Percentiles rank a stretch among this genome's conserved stretches.
These are phyloP conservation scores for Plasmopara halstedii DNA, from an alignment of 352 stramenopile genomes.

Conservation along the genomic window DNA sequence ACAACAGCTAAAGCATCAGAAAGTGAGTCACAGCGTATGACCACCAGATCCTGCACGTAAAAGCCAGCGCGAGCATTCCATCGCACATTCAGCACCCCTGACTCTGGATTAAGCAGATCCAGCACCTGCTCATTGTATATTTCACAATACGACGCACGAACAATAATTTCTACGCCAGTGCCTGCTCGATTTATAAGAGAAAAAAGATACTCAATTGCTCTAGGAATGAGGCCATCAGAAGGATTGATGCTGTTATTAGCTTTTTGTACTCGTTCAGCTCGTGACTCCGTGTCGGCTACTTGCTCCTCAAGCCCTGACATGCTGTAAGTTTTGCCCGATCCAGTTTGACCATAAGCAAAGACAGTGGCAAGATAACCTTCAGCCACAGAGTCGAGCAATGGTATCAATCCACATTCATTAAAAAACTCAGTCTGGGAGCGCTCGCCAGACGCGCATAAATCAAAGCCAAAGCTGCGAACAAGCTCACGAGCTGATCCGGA, in stretches of 20 bases:
- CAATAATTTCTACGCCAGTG: slow-evolving; percentile 45
- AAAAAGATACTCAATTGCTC: slow-evolving; percentile 68
- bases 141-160: slow-evolving; percentile 71
- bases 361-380: slow-evolving; percentile 66
- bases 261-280: slow-evolving; percentile 11
- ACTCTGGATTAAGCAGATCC: slow-evolving; percentile 63
- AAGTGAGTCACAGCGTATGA: slow-evolving; percentile 65
- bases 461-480: slow-evolving; percentile 70
- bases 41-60: slow-evolving; percentile 70
- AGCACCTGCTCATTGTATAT: slow-evolving; percentile 85
- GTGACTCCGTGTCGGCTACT: slow-evolving; percentile 13
- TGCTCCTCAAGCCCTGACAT: slow-evolving; percentile 75
- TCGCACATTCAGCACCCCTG: slow-evolving; percentile 51
- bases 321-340: slow-evolving; percentile 67
- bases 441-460: slow-evolving; percentile 57
- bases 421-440: slow-evolving; percentile 64
- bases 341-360: slow-evolving; percentile 62
- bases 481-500: slow-evolving; percentile 34
- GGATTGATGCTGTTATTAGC: slow-evolving; percentile 14
- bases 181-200: slow-evolving; percentile 33
- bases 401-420: slow-evolving; percentile 39
- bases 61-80: slow-evolving; percentile 71
- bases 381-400: slow-evolving; percentile 56
- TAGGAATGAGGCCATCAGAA: slow-evolving; percentile 66
- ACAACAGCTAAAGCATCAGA: slow-evolving; percentile 72